These are phyloP conservation scores for Apiotrichum sp. DNA, from an alignment of 1,284 basidiomycete species.

Conservation along the genomic window DNA sequence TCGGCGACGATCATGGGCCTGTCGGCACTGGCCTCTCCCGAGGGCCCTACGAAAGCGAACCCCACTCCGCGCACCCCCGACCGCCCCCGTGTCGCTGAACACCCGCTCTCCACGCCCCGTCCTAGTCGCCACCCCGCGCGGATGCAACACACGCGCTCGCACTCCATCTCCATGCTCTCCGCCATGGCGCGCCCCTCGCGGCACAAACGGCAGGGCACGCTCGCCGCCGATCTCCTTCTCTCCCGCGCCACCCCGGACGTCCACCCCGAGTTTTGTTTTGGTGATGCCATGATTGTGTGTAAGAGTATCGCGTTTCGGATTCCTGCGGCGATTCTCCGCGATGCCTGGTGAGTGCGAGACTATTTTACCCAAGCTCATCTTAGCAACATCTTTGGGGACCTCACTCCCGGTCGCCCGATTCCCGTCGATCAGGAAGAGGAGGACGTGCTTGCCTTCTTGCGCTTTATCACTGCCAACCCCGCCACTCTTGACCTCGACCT, in stretches of 20 bases:
- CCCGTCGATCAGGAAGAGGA: background rate
- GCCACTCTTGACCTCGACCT: background rate
- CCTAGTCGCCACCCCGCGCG: background rate
- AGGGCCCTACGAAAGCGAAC: no score
- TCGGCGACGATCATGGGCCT: no score
- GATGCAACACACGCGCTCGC: background rate
- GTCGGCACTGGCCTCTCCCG: no score
- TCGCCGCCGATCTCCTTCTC: no score
- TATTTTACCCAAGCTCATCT: background rate
- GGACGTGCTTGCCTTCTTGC: slow-evolving; percentile 1
- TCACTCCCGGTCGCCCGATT: background rate
- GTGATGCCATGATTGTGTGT: background rate
- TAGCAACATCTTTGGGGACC: background rate
- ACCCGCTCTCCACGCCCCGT: no score
- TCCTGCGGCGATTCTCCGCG: background rate
- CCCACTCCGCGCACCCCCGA: no score
- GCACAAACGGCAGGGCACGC: no score
- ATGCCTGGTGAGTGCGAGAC: background rate
- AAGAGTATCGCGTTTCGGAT: background rate
- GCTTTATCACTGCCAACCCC: background rate
- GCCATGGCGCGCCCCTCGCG: no score
- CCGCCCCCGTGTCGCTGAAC: no score
- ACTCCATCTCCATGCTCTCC: background rate
- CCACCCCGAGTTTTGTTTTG: background rate
- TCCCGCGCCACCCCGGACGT: background rate